Evolutionary conservation across 768 basidiomycete species (phyloP).

Genomic region (Boletus sp.): DNA sequence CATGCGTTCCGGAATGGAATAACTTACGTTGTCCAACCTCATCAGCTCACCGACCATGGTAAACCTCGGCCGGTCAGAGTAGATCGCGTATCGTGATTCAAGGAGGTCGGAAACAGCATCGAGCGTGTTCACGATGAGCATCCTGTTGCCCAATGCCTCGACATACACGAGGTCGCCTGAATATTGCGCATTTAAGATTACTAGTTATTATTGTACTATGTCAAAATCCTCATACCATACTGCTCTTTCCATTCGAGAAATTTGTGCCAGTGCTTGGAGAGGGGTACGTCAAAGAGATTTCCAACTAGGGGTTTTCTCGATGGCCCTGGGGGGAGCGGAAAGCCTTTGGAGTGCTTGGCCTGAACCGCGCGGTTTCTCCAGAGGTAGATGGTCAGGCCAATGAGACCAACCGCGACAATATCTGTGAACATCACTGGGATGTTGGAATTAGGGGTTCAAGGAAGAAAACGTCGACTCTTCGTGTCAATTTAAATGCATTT

Average conservation of each 20-base stretch:
- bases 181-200: neutral
- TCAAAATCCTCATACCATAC: neutral
- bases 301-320: neutral
- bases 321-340: constrained; percentile 6
- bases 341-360: constrained; percentile 5
- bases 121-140: constrained; percentile 32
- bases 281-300: constrained; percentile 11
- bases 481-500: too few species aligned
- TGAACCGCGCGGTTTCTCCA: neutral
- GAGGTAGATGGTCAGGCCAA: neutral
- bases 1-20: neutral
- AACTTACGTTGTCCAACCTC: constrained; percentile 18
- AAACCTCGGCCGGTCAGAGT: constrained; percentile 35
- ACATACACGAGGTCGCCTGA: constrained; percentile 32
- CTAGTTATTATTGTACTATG: neutral
- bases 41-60: constrained; percentile 38
- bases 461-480: too few species aligned
- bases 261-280: constrained; percentile 4
- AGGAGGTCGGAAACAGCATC: constrained; percentile 29
- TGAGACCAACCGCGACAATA: neutral
- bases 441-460: too few species aligned
- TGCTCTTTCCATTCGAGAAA: constrained; percentile 9
- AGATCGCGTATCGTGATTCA: constrained; percentile 26
- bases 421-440: neutral
- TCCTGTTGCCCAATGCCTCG: constrained; percentile 25